A percentile compares a stretch with the other conserved stretches of the same genome.
Conservation (phyloP, 805 yeast genomes). For the Sporopachydermia lactativora region DNA sequence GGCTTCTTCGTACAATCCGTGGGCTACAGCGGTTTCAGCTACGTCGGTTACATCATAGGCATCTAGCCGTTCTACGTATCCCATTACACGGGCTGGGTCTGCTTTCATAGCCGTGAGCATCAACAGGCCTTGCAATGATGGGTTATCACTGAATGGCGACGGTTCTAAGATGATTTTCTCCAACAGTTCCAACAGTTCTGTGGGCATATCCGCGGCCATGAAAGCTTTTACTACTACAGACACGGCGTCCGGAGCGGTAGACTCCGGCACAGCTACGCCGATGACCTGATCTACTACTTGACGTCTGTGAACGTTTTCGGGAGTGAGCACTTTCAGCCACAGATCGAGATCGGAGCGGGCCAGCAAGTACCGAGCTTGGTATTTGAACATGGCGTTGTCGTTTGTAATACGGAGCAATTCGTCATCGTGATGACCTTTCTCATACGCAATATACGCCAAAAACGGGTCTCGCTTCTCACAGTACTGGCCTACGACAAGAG, state of each 20-base stretch:
- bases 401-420: conserved; percentile 88
- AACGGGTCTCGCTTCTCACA: conserved; percentile 99
- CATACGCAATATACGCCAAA: conserved; percentile 93
- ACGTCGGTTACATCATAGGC: conserved; percentile 88
- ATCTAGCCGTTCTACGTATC: conserved; percentile 80
- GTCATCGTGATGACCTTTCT: conserved; percentile 83
- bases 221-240: conserved; percentile 90
- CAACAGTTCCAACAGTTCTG: conserved; percentile 83
- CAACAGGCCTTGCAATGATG: conserved; percentile 86
- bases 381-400: conserved; percentile 95
- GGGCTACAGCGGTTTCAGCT: conserved; percentile 83
- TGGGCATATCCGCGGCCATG: conserved; percentile 88
- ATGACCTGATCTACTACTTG: conserved; percentile 88
- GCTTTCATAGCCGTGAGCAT: conserved; percentile 93
- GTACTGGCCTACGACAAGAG: conserved; percentile 92
- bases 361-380: conserved; percentile 93
- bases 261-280: conserved; percentile 91
- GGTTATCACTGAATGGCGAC: conserved; percentile 90
- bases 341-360: conserved; percentile 73
- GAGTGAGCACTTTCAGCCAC: conserved; percentile 68
- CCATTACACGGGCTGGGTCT: conserved; percentile 71
- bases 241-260: conserved; percentile 84
- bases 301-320: conserved; percentile 76
- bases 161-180: conserved; percentile 96
- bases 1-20: conserved; percentile 85